These are phyloP conservation scores for Mediolabrus comicus DNA, from an alignment of 108 stramenopile species.

Conservation along the genomic window DNA sequence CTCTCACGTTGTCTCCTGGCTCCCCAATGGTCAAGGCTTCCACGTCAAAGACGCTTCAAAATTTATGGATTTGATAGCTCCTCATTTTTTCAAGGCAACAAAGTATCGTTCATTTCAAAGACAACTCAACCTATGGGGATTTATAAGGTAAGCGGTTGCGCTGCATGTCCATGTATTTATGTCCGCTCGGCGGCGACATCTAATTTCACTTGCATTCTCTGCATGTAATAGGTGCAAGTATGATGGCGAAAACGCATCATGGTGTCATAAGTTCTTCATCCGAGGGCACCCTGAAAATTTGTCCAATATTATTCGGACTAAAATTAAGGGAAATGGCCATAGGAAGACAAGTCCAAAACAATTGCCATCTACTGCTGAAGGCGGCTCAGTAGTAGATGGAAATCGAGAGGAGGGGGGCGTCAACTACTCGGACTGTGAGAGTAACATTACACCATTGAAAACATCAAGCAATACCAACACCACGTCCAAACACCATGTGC, in stretches of 20 bases:
- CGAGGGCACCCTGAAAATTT: not conserved
- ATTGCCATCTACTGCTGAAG: not conserved
- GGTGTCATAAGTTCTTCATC: not conserved
- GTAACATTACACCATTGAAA: too few relatives aligned
- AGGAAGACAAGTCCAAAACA: too few relatives aligned
- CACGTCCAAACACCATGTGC: too few relatives aligned
- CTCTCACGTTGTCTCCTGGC: conserved; percentile 51
- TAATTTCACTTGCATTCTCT: too few relatives aligned
- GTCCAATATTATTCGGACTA: not conserved
- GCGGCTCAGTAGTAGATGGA: not conserved
- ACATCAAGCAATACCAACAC: not conserved
- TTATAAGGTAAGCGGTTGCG: not conserved
- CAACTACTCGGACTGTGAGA: too few relatives aligned
- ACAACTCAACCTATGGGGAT: conserved; percentile 10
- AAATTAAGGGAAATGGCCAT: not conserved
- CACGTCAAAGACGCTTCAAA: conserved; percentile 52
- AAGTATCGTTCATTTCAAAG: conserved; percentile 13
- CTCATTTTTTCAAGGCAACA: conserved; percentile 12
- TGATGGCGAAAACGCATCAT: not conserved
- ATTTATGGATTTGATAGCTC: conserved; percentile 31
- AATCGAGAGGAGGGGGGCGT: not conserved
- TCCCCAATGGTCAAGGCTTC: conserved; percentile 69
- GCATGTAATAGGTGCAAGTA: not conserved
- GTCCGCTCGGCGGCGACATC: too few relatives aligned
- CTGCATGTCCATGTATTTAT: too few relatives aligned